Conservation (phyloP, 805 yeast species). For the Geotrichum ghanense region DNA sequence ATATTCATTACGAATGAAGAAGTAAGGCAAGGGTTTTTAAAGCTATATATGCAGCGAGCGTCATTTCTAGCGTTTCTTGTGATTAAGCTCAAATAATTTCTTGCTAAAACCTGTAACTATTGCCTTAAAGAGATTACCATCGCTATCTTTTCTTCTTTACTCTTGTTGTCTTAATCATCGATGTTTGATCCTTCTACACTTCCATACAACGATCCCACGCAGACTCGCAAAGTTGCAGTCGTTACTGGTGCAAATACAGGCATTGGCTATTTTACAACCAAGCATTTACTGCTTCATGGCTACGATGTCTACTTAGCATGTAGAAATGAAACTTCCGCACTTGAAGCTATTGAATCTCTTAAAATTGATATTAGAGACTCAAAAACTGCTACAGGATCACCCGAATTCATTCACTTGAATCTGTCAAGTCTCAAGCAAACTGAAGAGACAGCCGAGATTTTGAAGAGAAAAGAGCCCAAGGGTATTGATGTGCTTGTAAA, state of each 20-base stretch:
- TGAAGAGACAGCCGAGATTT: neutral
- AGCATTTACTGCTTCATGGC: conserved; percentile 73
- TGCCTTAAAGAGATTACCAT: too few species aligned
- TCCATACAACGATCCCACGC: conserved; percentile 50
- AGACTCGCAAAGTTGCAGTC: conserved; percentile 50
- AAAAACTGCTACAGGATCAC: neutral
- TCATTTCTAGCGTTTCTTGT: too few species aligned
- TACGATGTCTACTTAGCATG: conserved; percentile 67
- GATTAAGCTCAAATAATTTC: too few species aligned
- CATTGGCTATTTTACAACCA: conserved; percentile 64
- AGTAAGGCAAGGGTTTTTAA: too few species aligned
- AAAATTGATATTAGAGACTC: conserved; percentile 37
- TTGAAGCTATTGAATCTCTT: conserved; percentile 45
- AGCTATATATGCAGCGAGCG: too few species aligned
- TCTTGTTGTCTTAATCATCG: too few species aligned
- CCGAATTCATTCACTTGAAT: neutral
- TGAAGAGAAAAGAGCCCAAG: neutral
- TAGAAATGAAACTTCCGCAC: conserved; percentile 44
- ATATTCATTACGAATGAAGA: too few species aligned
- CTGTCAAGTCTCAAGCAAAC: neutral
- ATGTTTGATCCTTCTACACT: conserved; percentile 33
- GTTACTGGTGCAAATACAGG: conserved; percentile 80
- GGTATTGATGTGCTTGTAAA: conserved; percentile 50
- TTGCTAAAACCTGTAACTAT: too few species aligned
- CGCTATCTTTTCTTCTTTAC: too few species aligned